Percentiles rank a stretch among this genome's conserved stretches.
phyloP scores from a whole-genome alignment of 1,284 basidiomycete genomes.

The Pseudozyma sp. region DNA sequence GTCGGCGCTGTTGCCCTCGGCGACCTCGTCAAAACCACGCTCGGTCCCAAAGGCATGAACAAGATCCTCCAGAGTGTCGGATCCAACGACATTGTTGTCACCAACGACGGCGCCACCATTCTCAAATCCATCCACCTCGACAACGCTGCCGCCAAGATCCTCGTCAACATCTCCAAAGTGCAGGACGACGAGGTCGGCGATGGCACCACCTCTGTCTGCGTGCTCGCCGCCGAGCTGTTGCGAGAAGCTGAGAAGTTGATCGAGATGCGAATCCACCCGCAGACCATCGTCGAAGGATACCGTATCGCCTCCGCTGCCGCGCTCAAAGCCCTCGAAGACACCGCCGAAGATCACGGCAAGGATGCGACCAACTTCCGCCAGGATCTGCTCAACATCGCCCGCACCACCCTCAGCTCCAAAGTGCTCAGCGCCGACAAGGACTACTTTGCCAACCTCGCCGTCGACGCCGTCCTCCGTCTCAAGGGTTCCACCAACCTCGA shows the following conservation, averaged over 20 bases:
- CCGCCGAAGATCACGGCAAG: constrained; percentile 82
- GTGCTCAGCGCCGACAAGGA: constrained; percentile 97
- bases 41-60: constrained; percentile 96
- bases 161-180: constrained; percentile 99
- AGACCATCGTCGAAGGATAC: constrained; percentile 99
- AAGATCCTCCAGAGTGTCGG: constrained; percentile 93
- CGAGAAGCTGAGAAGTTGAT: constrained; percentile 97
- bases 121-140: constrained; percentile 96
- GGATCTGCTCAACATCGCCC: constrained; percentile 95
- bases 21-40: constrained; percentile 96
- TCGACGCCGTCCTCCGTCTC: constrained; percentile 93
- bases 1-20: constrained; percentile 96
- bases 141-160: constrained; percentile 98
- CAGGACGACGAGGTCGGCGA: constrained; percentile 99
- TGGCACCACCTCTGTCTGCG: constrained; percentile 94
- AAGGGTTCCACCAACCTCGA: constrained; percentile 97
- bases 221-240: constrained; percentile 89
- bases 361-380: constrained; percentile 82
- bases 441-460: constrained; percentile 97
- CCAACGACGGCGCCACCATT: constrained; percentile 98
- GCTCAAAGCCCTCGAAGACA: constrained; percentile 82
- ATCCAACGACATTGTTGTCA: constrained; percentile 92
- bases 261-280: constrained; percentile 89
- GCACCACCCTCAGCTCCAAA: constrained; percentile 95
- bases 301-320: constrained; percentile 90